Base-by-base conservation (phyloP, 164 flowering plant species). In the Nelumbo lutea region DNA sequence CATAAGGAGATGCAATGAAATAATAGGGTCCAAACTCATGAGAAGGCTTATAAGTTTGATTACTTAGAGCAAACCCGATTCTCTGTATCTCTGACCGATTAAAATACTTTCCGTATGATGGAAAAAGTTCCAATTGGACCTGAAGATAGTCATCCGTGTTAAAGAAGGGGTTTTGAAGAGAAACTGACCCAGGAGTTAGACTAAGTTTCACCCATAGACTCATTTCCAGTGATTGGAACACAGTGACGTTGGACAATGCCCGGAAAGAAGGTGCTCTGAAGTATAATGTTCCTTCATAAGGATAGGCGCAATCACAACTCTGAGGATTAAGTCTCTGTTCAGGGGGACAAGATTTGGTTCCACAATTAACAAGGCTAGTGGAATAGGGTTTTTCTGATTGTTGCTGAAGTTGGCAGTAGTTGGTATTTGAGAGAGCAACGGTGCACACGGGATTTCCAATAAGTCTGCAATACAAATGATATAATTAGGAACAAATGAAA, bases 121-220 rank as follows among this genome's bases (percentile, higher is more conserved):
- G 96, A 74, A 91, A 91, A 59, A 94, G 88, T 10, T 70, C 83
- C 67, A 94, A 69, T 15, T 83, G 81, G 61, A 94, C 75, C 68
- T 81, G 92, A 72, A 94, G 90, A 75, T 91, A 87, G 76, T 86
- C 92, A 70, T 87, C 86, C 9, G 2, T 47, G 68, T 90, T 80
- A 86, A 94, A 90, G 78, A 77, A 78, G 1, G 84, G 88, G 64
- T 88, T 87, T 75, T 85, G 80, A 53, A 94, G 83, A 61, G 72
- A 82, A 64, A 94, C 93, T n/a, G 96, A 90, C 44, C 98, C 98
- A 42, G 96, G 97, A 47, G 83, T 76, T 8, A 94, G 89, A 44
- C 59, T 76, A 41, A 94, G 71, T 61, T 80, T 79, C 47, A 41
- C 64, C 97, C 96, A 87, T 27, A 94, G 77, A 72, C 80, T 80